phyloP scores from a whole-genome alignment of 2,329 filamentous ascomycete species.

The Triangularia verruculosa region DNA sequence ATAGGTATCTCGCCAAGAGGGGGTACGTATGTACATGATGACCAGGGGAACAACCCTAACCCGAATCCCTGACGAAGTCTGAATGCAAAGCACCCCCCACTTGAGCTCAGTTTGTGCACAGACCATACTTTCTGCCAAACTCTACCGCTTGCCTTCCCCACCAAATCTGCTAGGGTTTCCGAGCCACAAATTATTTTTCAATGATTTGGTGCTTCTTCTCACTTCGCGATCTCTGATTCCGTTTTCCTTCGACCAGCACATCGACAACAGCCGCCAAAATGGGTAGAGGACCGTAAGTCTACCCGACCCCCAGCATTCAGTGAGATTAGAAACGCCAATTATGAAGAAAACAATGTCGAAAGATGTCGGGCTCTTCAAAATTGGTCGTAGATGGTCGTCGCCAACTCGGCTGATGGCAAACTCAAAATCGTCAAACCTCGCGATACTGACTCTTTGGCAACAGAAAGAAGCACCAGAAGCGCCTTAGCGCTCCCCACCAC shows the following conservation, averaged over 20 bases:
- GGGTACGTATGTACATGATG: not conserved
- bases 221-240: conserved; percentile 25
- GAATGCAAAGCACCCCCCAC: not conserved
- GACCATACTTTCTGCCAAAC: conserved; percentile 17
- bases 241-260: conserved; percentile 34
- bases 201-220: conserved; percentile 22
- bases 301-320: not conserved
- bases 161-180: conserved; percentile 29
- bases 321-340: not conserved
- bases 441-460: conserved; percentile 33
- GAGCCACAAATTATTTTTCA: conserved; percentile 29
- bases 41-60: not conserved
- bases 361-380: not conserved
- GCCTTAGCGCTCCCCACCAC: conserved; percentile 97
- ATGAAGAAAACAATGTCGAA: conserved; percentile 3
- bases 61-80: not conserved
- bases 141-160: conserved; percentile 23
- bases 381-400: not conserved
- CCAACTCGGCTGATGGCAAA: not conserved
- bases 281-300: conserved; percentile 53
- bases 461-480: conserved; percentile 99
- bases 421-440: conserved; percentile 7
- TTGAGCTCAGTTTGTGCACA: conserved; percentile 5
- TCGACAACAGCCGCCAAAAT: conserved; percentile 41
- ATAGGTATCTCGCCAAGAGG: not conserved